Evolutionary conservation across 805 yeast species (phyloP).

Genomic region (Schwanniomyces yamadae): DNA sequence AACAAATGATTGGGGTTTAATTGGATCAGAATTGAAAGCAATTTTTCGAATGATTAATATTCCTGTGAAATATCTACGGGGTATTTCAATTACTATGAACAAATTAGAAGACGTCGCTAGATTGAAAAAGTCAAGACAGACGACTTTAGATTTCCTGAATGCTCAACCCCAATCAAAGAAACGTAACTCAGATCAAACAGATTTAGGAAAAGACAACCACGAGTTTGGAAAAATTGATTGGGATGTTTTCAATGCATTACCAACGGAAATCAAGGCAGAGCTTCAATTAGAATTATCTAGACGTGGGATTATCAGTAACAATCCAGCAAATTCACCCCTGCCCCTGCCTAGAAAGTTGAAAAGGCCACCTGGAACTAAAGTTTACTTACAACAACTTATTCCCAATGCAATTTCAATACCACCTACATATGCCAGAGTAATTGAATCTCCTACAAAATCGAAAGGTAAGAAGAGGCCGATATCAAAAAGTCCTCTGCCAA

Average conservation of each 20-base stretch:
- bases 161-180: not conserved
- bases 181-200: not conserved
- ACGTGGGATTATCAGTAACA: constrained; percentile 29
- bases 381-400: constrained; percentile 36
- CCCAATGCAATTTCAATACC: constrained; percentile 30
- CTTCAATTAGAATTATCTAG: constrained; percentile 51
- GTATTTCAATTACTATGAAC: constrained; percentile 69
- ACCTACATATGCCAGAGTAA: constrained; percentile 30
- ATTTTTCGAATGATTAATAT: constrained; percentile 56
- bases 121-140: constrained; percentile 20
- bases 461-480: constrained; percentile 11
- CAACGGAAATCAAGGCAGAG: constrained; percentile 64
- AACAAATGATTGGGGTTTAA: constrained; percentile 58
- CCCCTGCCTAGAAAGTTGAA: not conserved
- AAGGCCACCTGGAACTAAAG: constrained; percentile 15
- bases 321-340: not conserved
- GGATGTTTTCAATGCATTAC: constrained; percentile 64
- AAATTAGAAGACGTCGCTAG: constrained; percentile 47
- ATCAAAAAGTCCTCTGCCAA: constrained; percentile 14
- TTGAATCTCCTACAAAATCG: constrained; percentile 29
- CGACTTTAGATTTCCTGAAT: constrained; percentile 19
- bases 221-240: constrained; percentile 48
- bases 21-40: constrained; percentile 58
- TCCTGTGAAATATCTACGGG: constrained; percentile 70
- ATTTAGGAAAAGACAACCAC: not conserved